These are phyloP conservation scores for Calonectria honghensis DNA, from an alignment of 2,329 filamentous ascomycete genomes.

Conservation along the genomic window DNA sequence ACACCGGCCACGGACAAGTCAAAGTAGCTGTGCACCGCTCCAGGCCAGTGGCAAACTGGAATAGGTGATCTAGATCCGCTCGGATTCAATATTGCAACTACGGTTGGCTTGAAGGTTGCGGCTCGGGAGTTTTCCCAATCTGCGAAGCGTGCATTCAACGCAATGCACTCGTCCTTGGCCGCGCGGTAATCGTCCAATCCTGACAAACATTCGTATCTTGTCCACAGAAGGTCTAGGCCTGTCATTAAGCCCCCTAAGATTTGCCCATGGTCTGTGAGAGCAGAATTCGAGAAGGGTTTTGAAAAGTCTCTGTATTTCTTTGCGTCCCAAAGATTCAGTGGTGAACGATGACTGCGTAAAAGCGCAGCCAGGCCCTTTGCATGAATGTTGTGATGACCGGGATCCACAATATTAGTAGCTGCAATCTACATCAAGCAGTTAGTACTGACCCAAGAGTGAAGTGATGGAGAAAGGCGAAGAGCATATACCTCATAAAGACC, in stretches of 20 bases:
- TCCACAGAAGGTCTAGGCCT: not conserved
- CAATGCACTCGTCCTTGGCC: not conserved
- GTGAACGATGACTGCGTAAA: not conserved
- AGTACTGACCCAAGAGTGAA: not conserved
- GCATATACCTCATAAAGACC: constrained; percentile 24
- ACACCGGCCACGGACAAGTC: constrained; percentile 10
- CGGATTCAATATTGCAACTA: not conserved
- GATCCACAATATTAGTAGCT: not conserved
- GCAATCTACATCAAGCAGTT: not conserved
- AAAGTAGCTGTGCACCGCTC: constrained; percentile 12
- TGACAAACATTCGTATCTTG: not conserved
- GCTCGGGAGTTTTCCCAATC: not conserved
- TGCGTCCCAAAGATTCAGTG: not conserved
- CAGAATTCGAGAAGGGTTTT: not conserved
- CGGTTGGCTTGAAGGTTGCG: constrained; percentile 4
- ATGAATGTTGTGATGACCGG: not conserved
- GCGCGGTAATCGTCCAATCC: not conserved
- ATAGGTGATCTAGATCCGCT: not conserved
- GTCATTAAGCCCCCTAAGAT: not conserved
- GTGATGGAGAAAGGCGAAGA: not conserved
- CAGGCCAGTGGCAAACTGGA: constrained; percentile 16
- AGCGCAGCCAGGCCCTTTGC: constrained; percentile 3
- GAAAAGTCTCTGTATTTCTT: not conserved
- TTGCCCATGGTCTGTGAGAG: not conserved
- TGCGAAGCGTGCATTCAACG: not conserved